phyloP scores from a whole-genome alignment of 257 asterid species.

The Capsicum rhomboideum region DNA sequence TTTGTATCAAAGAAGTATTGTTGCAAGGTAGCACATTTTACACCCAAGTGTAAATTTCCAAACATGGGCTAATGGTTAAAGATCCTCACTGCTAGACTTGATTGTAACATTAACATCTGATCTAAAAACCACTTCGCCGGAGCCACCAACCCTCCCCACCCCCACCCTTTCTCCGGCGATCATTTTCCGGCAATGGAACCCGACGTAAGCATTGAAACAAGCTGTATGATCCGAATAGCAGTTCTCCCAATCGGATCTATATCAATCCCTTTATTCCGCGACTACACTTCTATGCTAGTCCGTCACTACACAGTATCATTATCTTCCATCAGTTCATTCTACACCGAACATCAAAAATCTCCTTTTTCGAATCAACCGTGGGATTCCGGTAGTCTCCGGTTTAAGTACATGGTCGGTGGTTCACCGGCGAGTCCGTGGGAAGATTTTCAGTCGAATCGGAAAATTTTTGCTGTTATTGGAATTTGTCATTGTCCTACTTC shows the following conservation, averaged over 20 bases:
- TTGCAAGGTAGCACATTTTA: too few species aligned
- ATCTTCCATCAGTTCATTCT: constrained; percentile 86
- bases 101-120: neutral
- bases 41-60: too few species aligned
- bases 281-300: constrained; percentile 71
- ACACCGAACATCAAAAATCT: constrained; percentile 96
- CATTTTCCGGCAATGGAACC: constrained; percentile 60
- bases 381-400: constrained; percentile 81
- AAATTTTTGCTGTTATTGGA: constrained; percentile 79
- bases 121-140: constrained; percentile 1
- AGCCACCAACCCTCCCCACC: neutral
- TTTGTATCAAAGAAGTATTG: too few species aligned
- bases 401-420: constrained; percentile 85
- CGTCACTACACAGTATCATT: constrained; percentile 83
- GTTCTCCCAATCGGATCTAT: constrained; percentile 75
- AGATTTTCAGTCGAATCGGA: constrained; percentile 89
- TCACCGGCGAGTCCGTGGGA: constrained; percentile 98
- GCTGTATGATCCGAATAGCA: constrained; percentile 93
- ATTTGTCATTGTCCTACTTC: constrained; percentile 86
- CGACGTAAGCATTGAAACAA: constrained; percentile 93
- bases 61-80: too few species aligned
- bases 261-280: constrained; percentile 57
- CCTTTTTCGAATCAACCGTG: constrained; percentile 88
- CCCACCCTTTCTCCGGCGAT: neutral
- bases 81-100: neutral